Evolutionary conservation across 768 basidiomycete genomes (phyloP).

Genomic region (Lactifluus rugatus): DNA sequence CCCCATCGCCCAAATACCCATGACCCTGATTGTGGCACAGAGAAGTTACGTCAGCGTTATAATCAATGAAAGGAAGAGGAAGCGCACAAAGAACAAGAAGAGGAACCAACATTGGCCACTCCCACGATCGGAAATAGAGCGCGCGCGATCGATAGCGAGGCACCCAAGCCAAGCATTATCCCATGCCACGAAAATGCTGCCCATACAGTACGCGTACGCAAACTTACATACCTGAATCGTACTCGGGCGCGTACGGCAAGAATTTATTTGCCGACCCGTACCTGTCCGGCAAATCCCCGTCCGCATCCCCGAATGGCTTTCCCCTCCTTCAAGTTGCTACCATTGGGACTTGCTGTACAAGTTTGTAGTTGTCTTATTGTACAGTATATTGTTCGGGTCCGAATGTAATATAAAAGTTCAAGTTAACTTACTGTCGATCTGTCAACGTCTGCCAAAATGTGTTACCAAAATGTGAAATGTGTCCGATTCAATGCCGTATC

Average conservation of each 20-base stretch:
- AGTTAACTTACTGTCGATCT: too few relatives aligned
- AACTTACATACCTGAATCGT: not conserved
- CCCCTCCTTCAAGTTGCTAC: too few relatives aligned
- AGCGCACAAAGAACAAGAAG: not conserved
- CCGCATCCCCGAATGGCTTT: not conserved
- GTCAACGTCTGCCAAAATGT: too few relatives aligned
- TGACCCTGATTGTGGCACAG: not conserved
- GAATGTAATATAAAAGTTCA: too few relatives aligned
- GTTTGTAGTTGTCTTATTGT: not conserved
- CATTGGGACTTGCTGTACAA: not conserved
- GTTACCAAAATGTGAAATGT: too few relatives aligned
- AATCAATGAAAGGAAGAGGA: not conserved
- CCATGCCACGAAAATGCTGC: not conserved
- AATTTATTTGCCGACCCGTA: not conserved
- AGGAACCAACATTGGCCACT: not conserved
- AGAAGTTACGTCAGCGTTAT: not conserved
- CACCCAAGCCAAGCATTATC: not conserved
- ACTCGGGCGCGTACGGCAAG: not conserved
- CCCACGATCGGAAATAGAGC: slow-evolving; percentile 5
- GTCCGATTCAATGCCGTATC: too few relatives aligned
- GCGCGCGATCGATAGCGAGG: slow-evolving; percentile 10
- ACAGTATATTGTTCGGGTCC: too few relatives aligned
- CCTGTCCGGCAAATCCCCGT: not conserved
- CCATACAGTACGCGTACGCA: too few relatives aligned
- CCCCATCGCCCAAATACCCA: not conserved